Evolutionary conservation across 2,329 filamentous ascomycete genomes (phyloP), one percentile per base, ranked within the genome.

Genomic region (Karstenula rhodostoma): DNA sequence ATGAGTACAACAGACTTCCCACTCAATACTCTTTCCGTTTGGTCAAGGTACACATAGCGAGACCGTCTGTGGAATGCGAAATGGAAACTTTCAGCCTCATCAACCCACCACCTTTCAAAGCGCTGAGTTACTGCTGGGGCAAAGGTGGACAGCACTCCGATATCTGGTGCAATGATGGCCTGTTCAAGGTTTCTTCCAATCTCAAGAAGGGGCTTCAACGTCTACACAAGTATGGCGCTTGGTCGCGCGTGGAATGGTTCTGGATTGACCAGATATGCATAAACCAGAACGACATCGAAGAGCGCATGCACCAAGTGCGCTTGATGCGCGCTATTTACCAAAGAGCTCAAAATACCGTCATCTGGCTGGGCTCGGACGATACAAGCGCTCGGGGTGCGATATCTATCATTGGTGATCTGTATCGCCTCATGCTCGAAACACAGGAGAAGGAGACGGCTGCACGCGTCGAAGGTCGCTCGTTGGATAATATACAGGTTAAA

Each of bases 261-360:
- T 71, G 68, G 68, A 62, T 67, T 44, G 68, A 69, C 56, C 60
- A 63, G 40, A 60, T 69, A 2, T 71, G 62, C 40, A 65, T 71
- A 35, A 62, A 69, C 40, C 67, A 70, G 50, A 53, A 49, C 12
- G 57, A 70, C 46, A 53, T 63, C 5, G 23, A 55, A 5, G 66
- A 71, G 44, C 66, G 62, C 15, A 66, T 58, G 23, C 51, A 63
- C n/a, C 66, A 67, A 40, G 67, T 71, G 9, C 32, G 56, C 17
- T 56, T 67, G 5, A 70, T 71, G 60, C 54, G 60, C 40, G 57
- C 42, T 22, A 66, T 70, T 23, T 71, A 70, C 54, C 54, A 47
- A 25, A 43, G 62, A 32, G 67, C 70, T 15, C 32, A 50, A n/a
- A 59, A 52, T 47, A 58, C 56, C 4, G 56, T 62, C 0, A 56